Conservation (phyloP, 805 yeast species). For the Saturnispora galanensis region DNA sequence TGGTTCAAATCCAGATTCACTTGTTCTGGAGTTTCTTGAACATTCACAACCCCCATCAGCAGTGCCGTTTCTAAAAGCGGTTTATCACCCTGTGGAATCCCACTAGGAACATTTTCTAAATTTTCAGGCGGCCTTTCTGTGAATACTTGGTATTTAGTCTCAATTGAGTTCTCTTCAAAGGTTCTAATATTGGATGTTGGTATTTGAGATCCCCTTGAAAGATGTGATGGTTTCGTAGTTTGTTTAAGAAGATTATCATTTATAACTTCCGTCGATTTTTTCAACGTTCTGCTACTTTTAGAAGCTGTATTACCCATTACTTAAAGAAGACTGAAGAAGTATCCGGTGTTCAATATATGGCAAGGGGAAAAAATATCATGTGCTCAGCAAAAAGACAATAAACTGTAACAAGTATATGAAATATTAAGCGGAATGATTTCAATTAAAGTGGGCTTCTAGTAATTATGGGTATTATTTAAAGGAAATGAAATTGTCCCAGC, state of each 20-base stretch:
- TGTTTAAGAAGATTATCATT: slow-evolving; percentile 4
- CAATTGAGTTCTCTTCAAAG: background rate
- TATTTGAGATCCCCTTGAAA: slow-evolving; percentile 8
- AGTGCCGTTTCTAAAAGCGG: slow-evolving; percentile 14
- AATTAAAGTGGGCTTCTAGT: too few relatives aligned
- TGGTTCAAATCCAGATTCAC: slow-evolving; percentile 13
- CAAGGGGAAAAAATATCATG: background rate
- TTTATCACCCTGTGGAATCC: background rate
- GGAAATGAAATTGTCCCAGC: too few relatives aligned
- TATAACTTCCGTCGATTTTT: slow-evolving; percentile 4
- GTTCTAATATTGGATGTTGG: background rate
- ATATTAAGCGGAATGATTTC: too few relatives aligned
- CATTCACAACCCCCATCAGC: slow-evolving; percentile 18
- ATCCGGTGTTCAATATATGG: background rate
- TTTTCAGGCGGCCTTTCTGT: slow-evolving; percentile 15
- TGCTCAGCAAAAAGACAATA: too few relatives aligned
- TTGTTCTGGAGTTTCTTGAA: slow-evolving; percentile 10
- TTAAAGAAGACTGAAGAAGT: background rate
- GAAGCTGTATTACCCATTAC: slow-evolving; percentile 22
- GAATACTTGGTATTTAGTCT: slow-evolving; percentile 8
- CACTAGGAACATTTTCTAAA: slow-evolving; percentile 3
- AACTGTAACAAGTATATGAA: too few relatives aligned
- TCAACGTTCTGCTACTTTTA: slow-evolving; percentile 14
- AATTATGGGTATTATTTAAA: too few relatives aligned
- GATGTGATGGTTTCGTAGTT: slow-evolving; percentile 5